Base-by-base conservation (phyloP, 768 basidiomycete genomes). In the Suillus brevipes region DNA sequence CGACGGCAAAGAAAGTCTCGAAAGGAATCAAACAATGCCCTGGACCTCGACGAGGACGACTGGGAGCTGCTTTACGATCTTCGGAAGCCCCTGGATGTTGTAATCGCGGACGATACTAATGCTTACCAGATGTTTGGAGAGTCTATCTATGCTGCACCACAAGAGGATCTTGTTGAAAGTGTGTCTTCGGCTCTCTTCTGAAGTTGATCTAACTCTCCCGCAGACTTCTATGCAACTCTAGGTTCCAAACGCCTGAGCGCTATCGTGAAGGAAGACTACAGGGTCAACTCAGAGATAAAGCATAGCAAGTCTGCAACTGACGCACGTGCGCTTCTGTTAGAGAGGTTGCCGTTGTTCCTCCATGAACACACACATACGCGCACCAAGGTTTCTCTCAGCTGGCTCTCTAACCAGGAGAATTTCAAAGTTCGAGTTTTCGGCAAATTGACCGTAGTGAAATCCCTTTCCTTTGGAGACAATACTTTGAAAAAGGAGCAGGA, bases 121-220 rank as follows among this genome's bases (percentile, higher is more conserved):
- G 80, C 89, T 6, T 87, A 89, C 70, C 89, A 92, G 66, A 80
- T 89, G 14, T 97, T 97, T 72, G 88, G 89, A 6, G 87, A 89
- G 53, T 83, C 84, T 2, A 79, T 97, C 18, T 92, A 89, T 72
- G 85, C 84, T 3, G 92, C 91, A 10, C 91, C 93, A 0, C 92
- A 97, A 75, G 96, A 99, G 74, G 94, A 97, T 69, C 81, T 94
- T 9, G 81, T 99, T 13, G 97, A 99, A 86, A 84, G 89, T 92
- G 67, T 62, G 72, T 10, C 23, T 45, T 36, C 40, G 6, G 52
- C 20, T 64, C 55, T 2, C 37, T 20, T 43, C 7, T 14, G 10
- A 36, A 5, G 45, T 43, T 61, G 18, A 66, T 59, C 13, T 47
- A 5, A 60, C 12, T 13, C 9, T 9, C 12, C 36, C 10, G 45